Evolutionary conservation across 176 grass and related monocot genomes (phyloP), one percentile per base, ranked within the genome.

Genomic region (Oryza punctata): DNA sequence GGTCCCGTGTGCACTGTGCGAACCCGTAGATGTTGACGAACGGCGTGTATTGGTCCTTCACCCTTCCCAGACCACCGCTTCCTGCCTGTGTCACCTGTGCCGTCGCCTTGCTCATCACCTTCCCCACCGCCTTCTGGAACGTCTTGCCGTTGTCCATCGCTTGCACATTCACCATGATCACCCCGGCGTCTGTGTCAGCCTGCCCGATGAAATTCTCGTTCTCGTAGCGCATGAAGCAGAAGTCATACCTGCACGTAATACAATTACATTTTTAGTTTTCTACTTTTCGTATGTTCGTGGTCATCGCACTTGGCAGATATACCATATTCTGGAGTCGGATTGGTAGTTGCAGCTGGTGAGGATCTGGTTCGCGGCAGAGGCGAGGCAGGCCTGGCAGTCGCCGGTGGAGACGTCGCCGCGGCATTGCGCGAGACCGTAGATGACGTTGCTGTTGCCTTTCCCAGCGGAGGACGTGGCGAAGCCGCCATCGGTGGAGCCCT

Each of bases 391-490:
- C 1, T 86, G 44, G 80, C 89, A 94, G 80, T 91, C 89, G 65
- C 73, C 28, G 79, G 79, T 76, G 47, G 85, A 78, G 83, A 94
- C 83, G 72, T 94, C 92, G 43, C 88, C 75, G 61, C 92, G 86
- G 80, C 92, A 94, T 50, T 94, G 92, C 44, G 86, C 92, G 29
- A 94, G 89, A 66, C 92, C 92, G 83, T 89, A 94, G 59, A 91
- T 81, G 33, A 60, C 70, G 25, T 0, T 77, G 24, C 0, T 77
- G 24, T 44, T 65, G 33, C 85, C 71, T 44, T 78, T 75, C 19
- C 86, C 86, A 23, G 86, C 76, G 67, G 76, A 65, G 65, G 86
- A 80, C 25, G 85, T 88, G 57, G 89, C 88, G 83, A 89, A 94
- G 76, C 89, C 91, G 75, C 83, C 91, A 1, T 79, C 72, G 37